These are phyloP conservation scores for Mycena metata DNA, from an alignment of 768 basidiomycete genomes.

Conservation along the genomic window DNA sequence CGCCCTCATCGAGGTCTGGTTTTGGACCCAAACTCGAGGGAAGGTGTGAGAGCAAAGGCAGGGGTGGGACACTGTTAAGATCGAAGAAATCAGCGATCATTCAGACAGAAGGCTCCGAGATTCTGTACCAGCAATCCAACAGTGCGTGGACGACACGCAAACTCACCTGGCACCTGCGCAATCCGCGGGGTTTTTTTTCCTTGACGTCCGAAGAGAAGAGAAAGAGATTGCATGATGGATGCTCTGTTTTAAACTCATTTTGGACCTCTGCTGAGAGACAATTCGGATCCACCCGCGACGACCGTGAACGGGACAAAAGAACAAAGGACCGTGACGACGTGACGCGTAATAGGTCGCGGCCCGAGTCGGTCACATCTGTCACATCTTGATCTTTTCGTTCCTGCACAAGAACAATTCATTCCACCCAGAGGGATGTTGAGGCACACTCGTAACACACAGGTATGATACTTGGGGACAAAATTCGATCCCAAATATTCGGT, in stretches of 20 bases:
- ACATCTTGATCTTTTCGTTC: too few relatives aligned
- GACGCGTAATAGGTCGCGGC: too few relatives aligned
- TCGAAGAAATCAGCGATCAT: not conserved
- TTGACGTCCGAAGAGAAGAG: not conserved
- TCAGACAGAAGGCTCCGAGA: not conserved
- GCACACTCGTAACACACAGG: too few relatives aligned
- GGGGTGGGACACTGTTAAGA: constrained; percentile 2
- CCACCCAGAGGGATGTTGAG: too few relatives aligned
- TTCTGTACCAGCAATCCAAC: not conserved
- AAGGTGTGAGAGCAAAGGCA: not conserved
- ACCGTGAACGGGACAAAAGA: not conserved
- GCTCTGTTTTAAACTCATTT: not conserved
- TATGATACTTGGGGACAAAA: too few relatives aligned
- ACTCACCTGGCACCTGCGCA: constrained; percentile 1
- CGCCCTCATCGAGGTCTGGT: not conserved
- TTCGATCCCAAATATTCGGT: too few relatives aligned
- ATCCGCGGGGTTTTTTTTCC: not conserved
- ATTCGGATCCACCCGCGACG: not conserved
- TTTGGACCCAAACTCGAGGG: not conserved
- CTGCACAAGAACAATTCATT: too few relatives aligned
- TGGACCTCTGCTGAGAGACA: not conserved
- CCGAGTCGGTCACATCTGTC: too few relatives aligned
- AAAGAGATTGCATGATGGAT: not conserved
- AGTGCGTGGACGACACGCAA: not conserved
- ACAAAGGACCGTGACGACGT: too few relatives aligned